Base-by-base conservation (phyloP, 2,329 filamentous ascomycete species). In the Aspergillus ibericus region DNA sequence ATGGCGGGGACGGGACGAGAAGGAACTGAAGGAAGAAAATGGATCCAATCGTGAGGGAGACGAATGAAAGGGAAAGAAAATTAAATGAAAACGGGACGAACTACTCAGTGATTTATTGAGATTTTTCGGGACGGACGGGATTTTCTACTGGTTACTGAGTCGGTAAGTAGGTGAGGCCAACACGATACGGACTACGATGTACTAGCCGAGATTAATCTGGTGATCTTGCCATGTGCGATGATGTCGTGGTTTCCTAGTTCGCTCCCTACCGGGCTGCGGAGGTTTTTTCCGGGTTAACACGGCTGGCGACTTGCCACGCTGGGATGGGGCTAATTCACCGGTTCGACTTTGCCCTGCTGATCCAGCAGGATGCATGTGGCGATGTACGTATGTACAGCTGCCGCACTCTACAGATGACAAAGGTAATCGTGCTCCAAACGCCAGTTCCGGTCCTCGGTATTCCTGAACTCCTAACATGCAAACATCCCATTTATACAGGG, bases 351-450 rank as follows among this genome's bases (percentile, higher is more conserved):
- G 38, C 20, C 20, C 38, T 22, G 38, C 38, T 42, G 38, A 42
- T 42, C 38, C 18, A 13, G 20, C 38, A 22, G 18, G 18, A 42
- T 42, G 38, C 38, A 42, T 22, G 38, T 42, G 18, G 18, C 18
- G 22, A 42, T 42, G 38, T 42, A 22, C 18, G 38, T 42, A 22
- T 35, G 49, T 18, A 49, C 27, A 20, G 49, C 49, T 51, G 36
- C 32, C 29, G 29, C 49, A 16, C 36, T 10, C 38, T 42, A 42
- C 49, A 36, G 49, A 38, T 51, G 49, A 51, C 49, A 32, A 35
- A 51, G 49, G 49, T 51, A 42, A 36, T 36, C 49, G 20, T 38
- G 49, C 49, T 36, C 20, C 49, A 25, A 36, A 16, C 49, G n/a
- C 48, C 49, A 36, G n/a, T 40, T n/a, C 49, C 49, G 34, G 20